Conservation (phyloP, 176 grass and related monocot genomes). For the Puya raimondii region DNA sequence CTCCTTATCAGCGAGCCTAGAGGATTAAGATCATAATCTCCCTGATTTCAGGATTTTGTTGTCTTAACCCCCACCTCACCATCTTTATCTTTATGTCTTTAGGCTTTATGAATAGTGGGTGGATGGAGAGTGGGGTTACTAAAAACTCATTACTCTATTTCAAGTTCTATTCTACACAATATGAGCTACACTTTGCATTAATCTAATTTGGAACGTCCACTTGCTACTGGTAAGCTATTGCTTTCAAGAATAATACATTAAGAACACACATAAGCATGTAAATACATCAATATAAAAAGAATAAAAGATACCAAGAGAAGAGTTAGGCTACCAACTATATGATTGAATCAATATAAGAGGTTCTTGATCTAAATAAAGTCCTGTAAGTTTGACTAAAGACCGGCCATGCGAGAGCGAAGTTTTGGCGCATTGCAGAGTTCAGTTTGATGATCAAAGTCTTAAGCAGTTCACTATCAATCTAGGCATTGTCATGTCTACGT, state of each 20-base stretch:
- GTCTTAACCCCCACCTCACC: conserved; percentile 54
- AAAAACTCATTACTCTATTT: conserved; percentile 25
- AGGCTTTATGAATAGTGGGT: conserved; percentile 18
- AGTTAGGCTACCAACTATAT: too few species aligned
- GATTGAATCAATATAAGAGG: background rate
- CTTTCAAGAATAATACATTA: background rate
- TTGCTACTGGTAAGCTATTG: background rate
- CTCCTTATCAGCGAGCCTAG: conserved; percentile 41
- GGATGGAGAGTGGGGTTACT: conserved; percentile 17
- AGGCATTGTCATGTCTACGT: background rate
- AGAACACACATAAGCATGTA: background rate
- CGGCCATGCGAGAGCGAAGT: background rate
- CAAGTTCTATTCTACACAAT: conserved; percentile 26
- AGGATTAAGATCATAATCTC: conserved; percentile 40
- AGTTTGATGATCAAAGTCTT: background rate
- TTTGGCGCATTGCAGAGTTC: background rate
- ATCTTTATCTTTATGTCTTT: conserved; percentile 39
- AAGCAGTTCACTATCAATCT: background rate
- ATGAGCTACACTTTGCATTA: background rate
- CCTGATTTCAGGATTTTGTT: conserved; percentile 76
- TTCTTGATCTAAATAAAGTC: background rate
- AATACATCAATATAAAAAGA: too few species aligned
- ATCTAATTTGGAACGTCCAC: background rate
- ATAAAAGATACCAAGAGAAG: too few species aligned
- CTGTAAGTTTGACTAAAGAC: background rate